Evolutionary conservation across 2,329 filamentous ascomycete genomes (phyloP).

Genomic region (Fusarium sulawesiense): DNA sequence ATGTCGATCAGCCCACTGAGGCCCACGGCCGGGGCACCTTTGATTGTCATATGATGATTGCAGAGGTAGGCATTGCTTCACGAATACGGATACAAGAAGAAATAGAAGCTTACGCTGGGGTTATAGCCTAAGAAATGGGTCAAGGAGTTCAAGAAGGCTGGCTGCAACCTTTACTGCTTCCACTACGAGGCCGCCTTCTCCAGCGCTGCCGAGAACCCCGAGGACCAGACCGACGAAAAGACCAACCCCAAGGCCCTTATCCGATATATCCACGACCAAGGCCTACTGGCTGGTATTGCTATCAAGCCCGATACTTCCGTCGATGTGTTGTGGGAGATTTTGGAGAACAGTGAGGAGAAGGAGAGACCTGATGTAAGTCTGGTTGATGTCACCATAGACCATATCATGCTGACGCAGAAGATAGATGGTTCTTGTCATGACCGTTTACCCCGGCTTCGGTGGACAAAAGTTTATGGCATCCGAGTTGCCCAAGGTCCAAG

Average conservation of each 20-base stretch:
- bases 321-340: constrained; percentile 90
- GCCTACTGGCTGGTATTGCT: constrained; percentile 91
- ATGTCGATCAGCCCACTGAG: constrained; percentile 80
- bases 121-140: constrained; percentile 96
- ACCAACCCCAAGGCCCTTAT: constrained; percentile 89
- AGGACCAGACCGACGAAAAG: constrained; percentile 72
- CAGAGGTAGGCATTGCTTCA: constrained; percentile 73
- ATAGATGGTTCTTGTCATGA: constrained; percentile 99
- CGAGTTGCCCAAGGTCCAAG: constrained; percentile 92
- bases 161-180: constrained; percentile 99
- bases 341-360: constrained; percentile 76
- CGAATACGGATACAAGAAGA: background rate
- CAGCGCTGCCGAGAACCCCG: constrained; percentile 83
- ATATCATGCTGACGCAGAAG: constrained; percentile 18
- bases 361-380: constrained; percentile 88
- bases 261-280: constrained; percentile 87
- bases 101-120: constrained; percentile 21
- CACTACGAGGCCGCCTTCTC: constrained; percentile 98
- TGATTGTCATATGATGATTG: constrained; percentile 99
- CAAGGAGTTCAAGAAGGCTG: constrained; percentile 90
- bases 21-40: constrained; percentile 88
- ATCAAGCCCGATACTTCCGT: constrained; percentile 94
- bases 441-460: constrained; percentile 95
- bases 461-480: constrained; percentile 99
- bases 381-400: background rate